Evolutionary conservation across 140 eudicot genomes (phyloP).

Genomic region (Flaveria floridana): DNA sequence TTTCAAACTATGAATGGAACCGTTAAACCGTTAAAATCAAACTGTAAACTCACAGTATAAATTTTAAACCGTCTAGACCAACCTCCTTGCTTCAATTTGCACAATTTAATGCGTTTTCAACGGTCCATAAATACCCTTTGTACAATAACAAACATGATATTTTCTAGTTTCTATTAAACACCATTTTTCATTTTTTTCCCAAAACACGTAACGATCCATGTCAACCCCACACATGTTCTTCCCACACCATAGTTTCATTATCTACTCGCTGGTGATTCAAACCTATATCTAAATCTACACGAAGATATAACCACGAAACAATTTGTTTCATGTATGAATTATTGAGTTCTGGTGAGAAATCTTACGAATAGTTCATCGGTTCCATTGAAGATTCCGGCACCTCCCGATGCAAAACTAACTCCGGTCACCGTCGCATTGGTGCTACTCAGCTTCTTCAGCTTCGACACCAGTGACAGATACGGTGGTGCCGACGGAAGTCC

Average conservation of each 20-base stretch:
- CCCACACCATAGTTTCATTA: neutral
- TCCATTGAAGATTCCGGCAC: constrained; percentile 80
- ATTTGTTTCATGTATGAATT: neutral
- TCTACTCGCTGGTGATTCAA: neutral
- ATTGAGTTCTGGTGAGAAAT: neutral
- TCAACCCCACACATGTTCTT: constrained; percentile 5
- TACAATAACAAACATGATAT: too few species aligned
- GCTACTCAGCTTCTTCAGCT: constrained; percentile 29
- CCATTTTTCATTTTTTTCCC: too few species aligned
- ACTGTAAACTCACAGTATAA: too few species aligned
- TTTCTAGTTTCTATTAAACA: too few species aligned
- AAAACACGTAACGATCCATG: neutral
- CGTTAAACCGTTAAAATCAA: too few species aligned
- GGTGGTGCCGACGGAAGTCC: constrained; percentile 71
- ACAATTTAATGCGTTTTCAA: too few species aligned
- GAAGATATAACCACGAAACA: neutral
- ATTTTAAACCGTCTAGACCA: too few species aligned
- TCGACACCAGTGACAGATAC: constrained; percentile 46
- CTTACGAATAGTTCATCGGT: constrained; percentile 63
- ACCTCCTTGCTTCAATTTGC: too few species aligned
- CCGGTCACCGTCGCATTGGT: constrained; percentile 48
- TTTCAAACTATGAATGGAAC: too few species aligned
- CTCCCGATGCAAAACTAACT: constrained; percentile 88
- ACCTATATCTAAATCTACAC: neutral
- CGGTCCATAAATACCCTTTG: too few species aligned